Evolutionary conservation across 192 early-diverging fungal species (phyloP).

Genomic region (Lunasporangiospora selenospora): DNA sequence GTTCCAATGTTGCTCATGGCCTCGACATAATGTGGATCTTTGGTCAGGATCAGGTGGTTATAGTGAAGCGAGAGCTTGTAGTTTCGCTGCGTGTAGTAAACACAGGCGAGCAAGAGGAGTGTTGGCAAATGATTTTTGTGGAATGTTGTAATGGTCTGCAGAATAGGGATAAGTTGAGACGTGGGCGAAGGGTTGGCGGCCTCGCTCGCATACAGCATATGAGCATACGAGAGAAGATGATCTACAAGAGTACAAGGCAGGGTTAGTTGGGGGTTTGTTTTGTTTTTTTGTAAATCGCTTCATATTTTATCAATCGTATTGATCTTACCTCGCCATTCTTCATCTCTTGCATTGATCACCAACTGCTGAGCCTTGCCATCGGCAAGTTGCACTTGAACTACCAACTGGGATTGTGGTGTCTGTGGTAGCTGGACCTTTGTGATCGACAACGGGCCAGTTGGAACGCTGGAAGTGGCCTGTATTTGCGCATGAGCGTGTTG

Average conservation of each 20-base stretch:
- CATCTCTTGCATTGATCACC: constrained; percentile 24
- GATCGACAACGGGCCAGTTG: constrained; percentile 13
- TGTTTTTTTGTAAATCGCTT: background rate
- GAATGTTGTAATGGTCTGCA: constrained; percentile 51
- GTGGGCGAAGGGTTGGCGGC: constrained; percentile 59
- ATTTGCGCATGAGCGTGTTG: constrained; percentile 2
- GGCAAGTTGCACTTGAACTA: constrained; percentile 32
- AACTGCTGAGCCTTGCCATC: constrained; percentile 39
- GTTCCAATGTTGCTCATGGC: constrained; percentile 93
- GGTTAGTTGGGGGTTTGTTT: too few species aligned
- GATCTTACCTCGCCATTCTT: constrained; percentile 36
- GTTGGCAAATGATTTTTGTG: constrained; percentile 80
- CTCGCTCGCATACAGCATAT: constrained; percentile 63
- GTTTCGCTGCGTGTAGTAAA: constrained; percentile 81
- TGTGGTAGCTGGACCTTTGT: constrained; percentile 31
- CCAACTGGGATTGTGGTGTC: constrained; percentile 14
- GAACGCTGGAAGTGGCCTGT: constrained; percentile 17
- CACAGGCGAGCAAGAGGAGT: constrained; percentile 85
- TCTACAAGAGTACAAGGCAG: constrained; percentile 52
- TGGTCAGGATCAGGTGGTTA: constrained; percentile 81
- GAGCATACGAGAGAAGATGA: constrained; percentile 66
- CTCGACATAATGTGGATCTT: constrained; percentile 88
- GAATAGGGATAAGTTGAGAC: constrained; percentile 56
- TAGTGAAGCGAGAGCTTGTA: constrained; percentile 77
- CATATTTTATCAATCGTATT: background rate